Evolutionary conservation across 345 rosid genomes (phyloP).

Genomic region (Carallia pectinifolia): DNA sequence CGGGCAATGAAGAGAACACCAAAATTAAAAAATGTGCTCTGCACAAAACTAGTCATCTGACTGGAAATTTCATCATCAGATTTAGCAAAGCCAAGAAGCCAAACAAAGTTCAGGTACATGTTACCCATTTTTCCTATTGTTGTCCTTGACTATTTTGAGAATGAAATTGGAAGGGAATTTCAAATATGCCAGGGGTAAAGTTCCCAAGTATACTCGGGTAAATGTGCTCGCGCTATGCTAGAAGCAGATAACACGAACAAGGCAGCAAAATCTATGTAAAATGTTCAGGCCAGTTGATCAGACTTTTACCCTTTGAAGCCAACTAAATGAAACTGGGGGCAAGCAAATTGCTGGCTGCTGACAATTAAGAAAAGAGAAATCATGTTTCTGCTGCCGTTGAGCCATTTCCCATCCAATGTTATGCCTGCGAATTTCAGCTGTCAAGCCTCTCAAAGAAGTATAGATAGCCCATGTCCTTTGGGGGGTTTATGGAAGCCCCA

Average conservation of each 20-base stretch:
- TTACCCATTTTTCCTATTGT: not conserved
- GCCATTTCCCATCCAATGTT: not conserved
- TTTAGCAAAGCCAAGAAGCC: not conserved
- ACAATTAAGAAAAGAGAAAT: not conserved
- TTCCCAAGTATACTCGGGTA: not conserved
- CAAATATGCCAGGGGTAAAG: not conserved
- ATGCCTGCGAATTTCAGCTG: constrained; percentile 29
- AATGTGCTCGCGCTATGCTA: not conserved
- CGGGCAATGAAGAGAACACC: not conserved
- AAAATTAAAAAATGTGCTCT: not conserved
- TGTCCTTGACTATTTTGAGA: not conserved
- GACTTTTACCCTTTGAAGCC: not conserved
- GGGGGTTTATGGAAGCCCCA: constrained; percentile 75
- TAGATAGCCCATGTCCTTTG: constrained; percentile 96
- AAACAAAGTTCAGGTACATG: not conserved
- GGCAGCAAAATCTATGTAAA: not conserved
- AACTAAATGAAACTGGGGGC: not conserved
- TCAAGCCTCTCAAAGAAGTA: constrained; percentile 88
- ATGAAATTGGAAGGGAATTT: not conserved
- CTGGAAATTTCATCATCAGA: not conserved
- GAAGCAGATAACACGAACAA: not conserved
- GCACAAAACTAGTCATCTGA: not conserved
- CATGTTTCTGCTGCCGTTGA: not conserved
- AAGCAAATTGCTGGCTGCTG: not conserved
- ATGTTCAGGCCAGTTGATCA: not conserved